Base-by-base conservation (phyloP, 164 flowering plant genomes). In the Amborella trichopoda region DNA sequence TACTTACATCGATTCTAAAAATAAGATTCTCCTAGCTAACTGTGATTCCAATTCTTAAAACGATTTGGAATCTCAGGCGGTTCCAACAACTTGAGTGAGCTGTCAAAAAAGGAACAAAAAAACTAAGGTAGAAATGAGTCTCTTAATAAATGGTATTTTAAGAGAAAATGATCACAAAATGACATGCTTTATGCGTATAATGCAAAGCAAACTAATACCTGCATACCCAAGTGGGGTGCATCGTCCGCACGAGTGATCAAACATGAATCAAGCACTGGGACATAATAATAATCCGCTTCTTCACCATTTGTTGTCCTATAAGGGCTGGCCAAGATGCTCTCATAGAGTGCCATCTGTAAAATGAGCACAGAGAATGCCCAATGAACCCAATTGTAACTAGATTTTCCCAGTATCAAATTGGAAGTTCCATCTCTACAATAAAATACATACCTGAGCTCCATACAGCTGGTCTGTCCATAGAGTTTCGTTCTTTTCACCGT, bases 231-330 rank as follows among this genome's bases (percentile, higher is more conserved):
- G 68, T 91, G 90, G 33, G 99, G 99, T 49, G 96, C 87, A 69
- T 91, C 99, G 68, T 78, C 94, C 39, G 96, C 96, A 40, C 95
- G 96, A 58, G 85, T 74, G 50, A 91, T 87, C 18, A 91, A 72
- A 62, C 96, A 91, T 4, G 96, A 58, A 82, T 91, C 99, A 71
- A 91, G 95, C 56, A 87, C 95, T 26, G 99, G 99, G 50, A 91
- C 96, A 55, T 72, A 87, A 68, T 78, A 91, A 60, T 68, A 91
- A 56, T 91, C 99, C 38, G 99, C 99, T 69, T 91, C 94, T 43
- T 84, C 90, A 34, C 90, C 96, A 64, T 87, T 80, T 56, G 77
- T 44, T 46, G 98, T 91, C 46, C 94, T 74, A 61, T 72, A 52
- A 26, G 95, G 69, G 54, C 96, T 91, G 33, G 93, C 85, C 52